Conservation (phyloP, 768 basidiomycete species). For the Tulasnella sp. region DNA sequence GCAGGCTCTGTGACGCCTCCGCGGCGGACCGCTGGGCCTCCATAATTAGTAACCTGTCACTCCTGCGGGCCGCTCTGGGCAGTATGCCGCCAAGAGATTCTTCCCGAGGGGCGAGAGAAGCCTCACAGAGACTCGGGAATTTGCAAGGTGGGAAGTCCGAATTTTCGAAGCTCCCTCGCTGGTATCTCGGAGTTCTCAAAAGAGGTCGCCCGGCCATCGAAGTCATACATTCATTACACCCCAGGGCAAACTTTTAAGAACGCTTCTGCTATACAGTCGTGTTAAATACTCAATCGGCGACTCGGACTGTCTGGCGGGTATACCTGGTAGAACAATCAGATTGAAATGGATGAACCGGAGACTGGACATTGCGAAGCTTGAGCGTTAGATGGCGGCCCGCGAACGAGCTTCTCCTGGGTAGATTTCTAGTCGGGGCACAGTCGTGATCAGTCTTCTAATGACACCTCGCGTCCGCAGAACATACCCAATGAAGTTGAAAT, state of each 20-base stretch:
- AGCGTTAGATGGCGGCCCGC: neutral
- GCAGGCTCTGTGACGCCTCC: neutral
- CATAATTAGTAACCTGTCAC: neutral
- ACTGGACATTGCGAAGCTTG: neutral
- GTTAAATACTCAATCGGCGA: neutral
- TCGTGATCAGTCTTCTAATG: neutral
- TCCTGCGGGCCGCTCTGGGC: neutral
- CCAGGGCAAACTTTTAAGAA: neutral
- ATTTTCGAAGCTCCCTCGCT: neutral
- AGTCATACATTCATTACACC: neutral
- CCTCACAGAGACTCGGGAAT: slow-evolving; percentile 1
- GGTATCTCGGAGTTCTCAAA: slow-evolving; percentile 1
- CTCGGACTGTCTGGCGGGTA: neutral
- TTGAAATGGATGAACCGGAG: neutral
- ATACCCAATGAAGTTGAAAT: neutral
- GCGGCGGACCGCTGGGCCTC: neutral
- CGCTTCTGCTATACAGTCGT: neutral
- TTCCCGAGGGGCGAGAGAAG: neutral
- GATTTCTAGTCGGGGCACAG: neutral
- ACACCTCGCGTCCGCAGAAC: neutral
- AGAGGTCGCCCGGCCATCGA: neutral
- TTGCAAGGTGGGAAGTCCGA: neutral
- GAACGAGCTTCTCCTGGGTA: neutral
- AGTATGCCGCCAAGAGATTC: neutral
- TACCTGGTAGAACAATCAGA: neutral